A percentile compares a stretch with the other conserved stretches of the same genome.
phyloP scores from a whole-genome alignment of 495 filamentous ascomycete species.

The Lophium mytilinum region DNA sequence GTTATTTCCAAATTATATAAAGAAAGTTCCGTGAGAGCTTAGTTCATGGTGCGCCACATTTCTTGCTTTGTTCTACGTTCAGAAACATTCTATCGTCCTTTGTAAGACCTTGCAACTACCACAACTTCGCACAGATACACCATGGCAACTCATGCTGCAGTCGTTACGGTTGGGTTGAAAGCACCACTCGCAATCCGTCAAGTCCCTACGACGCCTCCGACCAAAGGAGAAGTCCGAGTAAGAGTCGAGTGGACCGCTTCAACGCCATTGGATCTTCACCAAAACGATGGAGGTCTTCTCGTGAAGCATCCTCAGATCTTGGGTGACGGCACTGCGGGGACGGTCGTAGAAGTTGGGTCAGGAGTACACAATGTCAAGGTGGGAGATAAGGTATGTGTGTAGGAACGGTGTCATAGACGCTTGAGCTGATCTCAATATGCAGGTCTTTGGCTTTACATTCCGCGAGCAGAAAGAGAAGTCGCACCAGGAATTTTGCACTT shows the following conservation, averaged over 20 bases:
- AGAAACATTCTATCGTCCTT: too few species aligned
- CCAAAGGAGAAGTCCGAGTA: constrained; percentile 12
- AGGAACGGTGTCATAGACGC: too few species aligned
- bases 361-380: constrained; percentile 36
- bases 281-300: constrained; percentile 43
- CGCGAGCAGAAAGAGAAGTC: constrained; percentile 33
- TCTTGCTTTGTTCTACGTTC: too few species aligned
- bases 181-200: constrained; percentile 4
- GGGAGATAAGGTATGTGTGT: constrained; percentile 12
- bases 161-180: constrained; percentile 14
- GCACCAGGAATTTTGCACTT: constrained; percentile 33
- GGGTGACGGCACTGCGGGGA: constrained; percentile 35
- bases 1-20: too few species aligned
- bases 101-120: too few species aligned
- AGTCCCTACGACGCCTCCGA: constrained; percentile 10
- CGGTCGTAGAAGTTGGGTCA: constrained; percentile 38
- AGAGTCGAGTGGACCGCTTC: constrained; percentile 42
- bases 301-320: constrained; percentile 35
- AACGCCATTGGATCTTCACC: constrained; percentile 47
- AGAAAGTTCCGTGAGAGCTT: too few species aligned
- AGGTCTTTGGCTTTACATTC: constrained; percentile 45
- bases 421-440: constrained; percentile 8
- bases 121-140: background rate
- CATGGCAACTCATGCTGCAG: constrained; percentile 16
- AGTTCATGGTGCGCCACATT: too few species aligned